phyloP scores from a whole-genome alignment of 2,329 filamentous ascomycete species.

The Aschersonia sp. region DNA sequence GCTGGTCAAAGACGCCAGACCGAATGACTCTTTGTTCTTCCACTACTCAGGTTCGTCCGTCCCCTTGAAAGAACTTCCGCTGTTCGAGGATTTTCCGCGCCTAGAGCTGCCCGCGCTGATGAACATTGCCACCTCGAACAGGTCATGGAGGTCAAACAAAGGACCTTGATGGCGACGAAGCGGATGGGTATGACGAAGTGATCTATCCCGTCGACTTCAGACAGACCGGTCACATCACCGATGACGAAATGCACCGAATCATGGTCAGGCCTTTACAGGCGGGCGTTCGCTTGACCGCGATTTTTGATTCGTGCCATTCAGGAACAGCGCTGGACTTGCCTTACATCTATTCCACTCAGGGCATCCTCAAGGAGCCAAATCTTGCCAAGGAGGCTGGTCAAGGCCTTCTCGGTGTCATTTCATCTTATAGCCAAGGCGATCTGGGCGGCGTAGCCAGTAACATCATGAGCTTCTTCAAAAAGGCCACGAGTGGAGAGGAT shows the following conservation, averaged over 20 bases:
- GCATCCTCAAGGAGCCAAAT: slow-evolving; percentile 54
- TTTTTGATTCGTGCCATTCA: slow-evolving; percentile 54
- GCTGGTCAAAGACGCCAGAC: slow-evolving; percentile 83
- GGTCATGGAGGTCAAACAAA: slow-evolving; percentile 72
- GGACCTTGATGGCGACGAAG: slow-evolving; percentile 66
- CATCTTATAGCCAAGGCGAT: slow-evolving; percentile 54
- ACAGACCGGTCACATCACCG: slow-evolving; percentile 66
- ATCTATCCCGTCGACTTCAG: slow-evolving; percentile 76
- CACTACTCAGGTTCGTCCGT: slow-evolving; percentile 66
- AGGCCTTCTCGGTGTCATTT: slow-evolving; percentile 44
- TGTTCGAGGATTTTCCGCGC: too few relatives aligned
- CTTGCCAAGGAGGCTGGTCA: slow-evolving; percentile 54
- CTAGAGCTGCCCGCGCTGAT: not conserved
- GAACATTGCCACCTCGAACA: slow-evolving; percentile 11
- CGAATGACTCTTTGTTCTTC: slow-evolving; percentile 93
- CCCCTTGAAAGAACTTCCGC: not conserved
- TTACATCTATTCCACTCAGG: slow-evolving; percentile 56
- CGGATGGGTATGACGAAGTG: slow-evolving; percentile 71
- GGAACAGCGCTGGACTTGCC: slow-evolving; percentile 52
- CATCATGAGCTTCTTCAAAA: slow-evolving; percentile 76
- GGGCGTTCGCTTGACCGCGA: slow-evolving; percentile 46
- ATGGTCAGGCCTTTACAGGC: slow-evolving; percentile 45
- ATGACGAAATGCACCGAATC: slow-evolving; percentile 70
- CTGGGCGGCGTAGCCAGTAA: slow-evolving; percentile 69
- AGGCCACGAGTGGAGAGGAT: slow-evolving; percentile 69